Base-by-base conservation (phyloP, 176 grass and related monocot genomes). In the Eleusine coracana region DNA sequence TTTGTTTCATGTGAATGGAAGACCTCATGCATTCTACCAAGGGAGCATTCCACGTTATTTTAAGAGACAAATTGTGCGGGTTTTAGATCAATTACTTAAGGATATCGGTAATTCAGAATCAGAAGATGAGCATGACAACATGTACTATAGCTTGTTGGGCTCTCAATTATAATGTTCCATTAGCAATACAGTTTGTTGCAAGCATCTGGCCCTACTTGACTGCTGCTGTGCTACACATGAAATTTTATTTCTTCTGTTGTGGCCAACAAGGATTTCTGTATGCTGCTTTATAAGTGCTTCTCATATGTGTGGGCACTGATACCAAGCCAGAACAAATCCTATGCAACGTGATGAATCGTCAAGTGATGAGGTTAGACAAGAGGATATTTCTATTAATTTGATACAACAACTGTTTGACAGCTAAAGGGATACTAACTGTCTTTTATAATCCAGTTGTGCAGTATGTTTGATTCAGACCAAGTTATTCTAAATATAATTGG, bases 1-100 rank as follows among this genome's bases (percentile, higher is more conserved):
- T 55, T 81, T 70, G 80, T 17, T 92, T 38, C 71, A 81, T 80
- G 71, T 87, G 76, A 84, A 87, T 45, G 87, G 90, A 66, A 86
- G 76, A 69, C 9, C 68, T 51, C 65, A 74, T 75, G 40, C 80
- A 70, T 89, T 92, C 38, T 84, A 87, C 77, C 80, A 89, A 73
- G 90, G 90, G 65, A 74, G 85, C 48, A 58, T 82, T 51, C 63
- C 71, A 0, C 58, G 31, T 50, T 78, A 82, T 49, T 77, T 74
- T 59, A 75, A 71, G 51, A 84, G 69, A 71, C 18, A 11, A 77
- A 87, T 92, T 15, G n/a, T 73, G 71, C 70, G 75, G 80, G 61
- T 89, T 59, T 77, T 92, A 20, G 64, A 86, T 80, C 70, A 5
- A 21, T 80, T 89, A 8, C 20, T 70, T 7, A 10, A 86, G n/a